Conservation (phyloP, 2,329 filamentous ascomycete species). For the Aureobasidium sp. region DNA sequence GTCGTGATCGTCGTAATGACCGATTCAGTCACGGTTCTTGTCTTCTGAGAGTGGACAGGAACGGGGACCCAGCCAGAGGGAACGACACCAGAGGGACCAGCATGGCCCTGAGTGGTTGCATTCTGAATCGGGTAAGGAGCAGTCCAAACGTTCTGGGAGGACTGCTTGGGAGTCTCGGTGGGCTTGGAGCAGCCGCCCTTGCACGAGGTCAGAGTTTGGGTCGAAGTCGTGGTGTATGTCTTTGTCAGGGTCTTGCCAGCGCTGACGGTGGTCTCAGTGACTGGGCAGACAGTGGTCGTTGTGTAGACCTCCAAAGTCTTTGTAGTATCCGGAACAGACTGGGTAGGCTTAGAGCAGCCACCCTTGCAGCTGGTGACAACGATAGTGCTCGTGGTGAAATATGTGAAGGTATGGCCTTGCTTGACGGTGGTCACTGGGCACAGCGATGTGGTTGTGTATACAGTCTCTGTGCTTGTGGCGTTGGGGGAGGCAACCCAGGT, state of each 20-base stretch:
- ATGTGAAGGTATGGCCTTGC: constrained; percentile 19
- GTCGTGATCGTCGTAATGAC: background rate
- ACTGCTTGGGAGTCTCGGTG: background rate
- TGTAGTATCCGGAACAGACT: background rate
- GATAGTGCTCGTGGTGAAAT: constrained; percentile 5
- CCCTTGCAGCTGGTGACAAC: background rate
- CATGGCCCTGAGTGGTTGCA: background rate
- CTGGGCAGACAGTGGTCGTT: background rate
- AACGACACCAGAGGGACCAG: background rate
- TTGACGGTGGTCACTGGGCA: constrained; percentile 21
- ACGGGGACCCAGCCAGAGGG: background rate
- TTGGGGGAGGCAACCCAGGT: constrained; percentile 2
- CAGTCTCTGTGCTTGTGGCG: constrained; percentile 18
- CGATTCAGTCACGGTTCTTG: background rate
- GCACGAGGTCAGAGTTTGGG: background rate
- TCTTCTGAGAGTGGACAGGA: background rate
- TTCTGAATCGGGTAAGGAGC: background rate
- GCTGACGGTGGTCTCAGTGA: background rate
- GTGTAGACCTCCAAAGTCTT: background rate
- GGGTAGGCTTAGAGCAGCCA: background rate
- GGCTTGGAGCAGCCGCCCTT: background rate
- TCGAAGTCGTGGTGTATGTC: constrained; percentile 2
- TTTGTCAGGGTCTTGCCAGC: background rate
- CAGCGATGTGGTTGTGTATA: constrained; percentile 20
- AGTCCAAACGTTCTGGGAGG: background rate